Evolutionary conservation across 148 eudicot species (phyloP), one percentile per base, ranked within the genome.

Genomic region (Rheum nobile): DNA sequence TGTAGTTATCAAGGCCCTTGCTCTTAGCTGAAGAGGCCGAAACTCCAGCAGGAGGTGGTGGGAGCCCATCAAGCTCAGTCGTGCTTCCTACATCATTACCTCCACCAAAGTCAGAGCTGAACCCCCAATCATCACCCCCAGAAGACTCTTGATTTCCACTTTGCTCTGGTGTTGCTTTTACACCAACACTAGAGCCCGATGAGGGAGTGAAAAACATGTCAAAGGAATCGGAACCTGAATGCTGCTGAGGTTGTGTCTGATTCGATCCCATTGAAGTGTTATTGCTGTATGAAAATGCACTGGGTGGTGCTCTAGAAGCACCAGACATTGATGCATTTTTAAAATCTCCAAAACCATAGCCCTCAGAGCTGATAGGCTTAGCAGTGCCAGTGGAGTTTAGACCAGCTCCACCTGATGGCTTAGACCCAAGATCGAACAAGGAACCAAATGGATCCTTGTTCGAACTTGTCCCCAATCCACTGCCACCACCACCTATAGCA

Each of bases 41-140:
- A 73, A 91, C 89, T 37, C 98, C 98, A 67, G 90, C 76, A 55
- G 97, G 98, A 71, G 98, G 95, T 0, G 97, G 92, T 21, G 98
- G 98, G 73, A 93, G 96, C 59, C 98, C 98, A 43, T 93, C 98
- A 71, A 93, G 85, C 84, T 93, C 97, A 67, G 92, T 93, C 1
- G 88, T 88, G 67, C 72, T 83, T 57, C 87, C 83, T 3, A 44
- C 77, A 82, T 88, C 88, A 77, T 88, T 68, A 5, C 75, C 85
- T 39, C 85, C 90, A 10, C 73, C 90, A 79, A 82, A 80, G 37
- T 78, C 83, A 12, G 83, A 77, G 59, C 76, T 79, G 28, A 83
- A 28, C 19, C 90, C 93, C 96, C 97, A 93, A 75, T 86, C 97
- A 76, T 88, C 96, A 80, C 80, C 88, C 41, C 87, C 96, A 7